Evolutionary conservation across 129 eudicot genomes (phyloP).

Genomic region (Lactuca saligna): DNA sequence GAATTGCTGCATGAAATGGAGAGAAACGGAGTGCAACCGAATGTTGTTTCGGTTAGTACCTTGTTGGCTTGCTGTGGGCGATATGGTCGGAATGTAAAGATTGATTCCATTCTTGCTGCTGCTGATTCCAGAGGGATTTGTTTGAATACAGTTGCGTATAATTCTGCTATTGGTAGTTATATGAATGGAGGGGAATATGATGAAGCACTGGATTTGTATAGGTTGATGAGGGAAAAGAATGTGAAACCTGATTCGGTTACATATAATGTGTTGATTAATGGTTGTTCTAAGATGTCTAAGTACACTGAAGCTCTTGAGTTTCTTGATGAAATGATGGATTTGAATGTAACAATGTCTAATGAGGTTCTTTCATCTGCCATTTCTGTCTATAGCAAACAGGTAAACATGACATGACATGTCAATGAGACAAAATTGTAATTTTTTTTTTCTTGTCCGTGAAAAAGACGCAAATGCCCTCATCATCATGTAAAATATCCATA

Average conservation of each 20-base stretch:
- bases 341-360: slow-evolving; percentile 55
- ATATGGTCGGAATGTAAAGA: slow-evolving; percentile 71
- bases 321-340: slow-evolving; percentile 65
- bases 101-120: slow-evolving; percentile 85
- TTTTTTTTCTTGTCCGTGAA: too few species aligned
- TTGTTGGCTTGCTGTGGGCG: slow-evolving; percentile 92
- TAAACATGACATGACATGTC: slow-evolving; percentile 19
- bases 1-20: slow-evolving; percentile 89
- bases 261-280: slow-evolving; percentile 69
- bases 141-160: slow-evolving; percentile 82
- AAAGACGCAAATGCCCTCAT: not conserved
- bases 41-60: slow-evolving; percentile 76
- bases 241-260: slow-evolving; percentile 87
- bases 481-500: too few species aligned
- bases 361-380: slow-evolving; percentile 90
- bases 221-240: slow-evolving; percentile 65
- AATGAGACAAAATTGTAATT: too few species aligned
- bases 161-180: slow-evolving; percentile 89
- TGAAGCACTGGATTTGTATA: slow-evolving; percentile 60
- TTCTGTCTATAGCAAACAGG: slow-evolving; percentile 83
- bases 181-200: slow-evolving; percentile 85
- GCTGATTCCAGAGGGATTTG: slow-evolving; percentile 72
- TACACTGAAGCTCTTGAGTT: slow-evolving; percentile 68
- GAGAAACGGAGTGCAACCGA: slow-evolving; percentile 68
- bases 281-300: slow-evolving; percentile 87